Conservation (phyloP, 1,284 basidiomycete species). For the Termitomyces sp. region DNA sequence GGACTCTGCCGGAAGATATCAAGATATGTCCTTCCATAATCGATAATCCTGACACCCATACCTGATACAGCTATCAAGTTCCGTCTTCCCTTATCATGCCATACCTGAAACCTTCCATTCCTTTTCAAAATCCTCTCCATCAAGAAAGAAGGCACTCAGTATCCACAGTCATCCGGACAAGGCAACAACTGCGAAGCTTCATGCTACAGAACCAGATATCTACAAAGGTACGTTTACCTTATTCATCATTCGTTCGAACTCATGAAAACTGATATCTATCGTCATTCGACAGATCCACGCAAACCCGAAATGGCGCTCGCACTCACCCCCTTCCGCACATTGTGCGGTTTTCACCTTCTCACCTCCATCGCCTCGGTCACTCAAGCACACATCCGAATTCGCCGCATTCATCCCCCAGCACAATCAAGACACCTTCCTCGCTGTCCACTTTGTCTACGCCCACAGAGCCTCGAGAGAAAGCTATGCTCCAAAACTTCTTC, state of each 20-base stretch:
- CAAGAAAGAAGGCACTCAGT: slow-evolving; percentile 88
- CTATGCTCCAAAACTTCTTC: slow-evolving; percentile 70
- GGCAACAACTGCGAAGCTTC: slow-evolving; percentile 74
- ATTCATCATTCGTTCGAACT: background rate
- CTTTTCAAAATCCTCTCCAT: slow-evolving; percentile 94
- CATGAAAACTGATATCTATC: background rate
- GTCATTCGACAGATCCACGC: slow-evolving; percentile 64
- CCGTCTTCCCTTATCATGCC: background rate
- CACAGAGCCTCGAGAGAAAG: slow-evolving; percentile 48
- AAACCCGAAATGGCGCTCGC: slow-evolving; percentile 99
- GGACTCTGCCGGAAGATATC: no score
- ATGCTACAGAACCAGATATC: slow-evolving; percentile 72
- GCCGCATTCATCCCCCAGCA: slow-evolving; percentile 51
- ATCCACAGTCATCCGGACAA: slow-evolving; percentile 99
- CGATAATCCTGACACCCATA: no score
- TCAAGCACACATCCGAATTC: slow-evolving; percentile 77
- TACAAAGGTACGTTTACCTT: slow-evolving; percentile 71
- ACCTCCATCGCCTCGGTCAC: slow-evolving; percentile 59
- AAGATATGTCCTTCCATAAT: no score
- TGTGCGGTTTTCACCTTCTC: slow-evolving; percentile 89
- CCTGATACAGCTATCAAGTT: no score
- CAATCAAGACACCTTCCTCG: slow-evolving; percentile 22
- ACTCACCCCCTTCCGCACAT: slow-evolving; percentile 83
- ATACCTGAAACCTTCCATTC: slow-evolving; percentile 72
- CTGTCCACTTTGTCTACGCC: slow-evolving; percentile 34